Evolutionary conservation across 345 rosid species (phyloP), one percentile per base, ranked within the genome.

Genomic region (Pistacia integerrima): DNA sequence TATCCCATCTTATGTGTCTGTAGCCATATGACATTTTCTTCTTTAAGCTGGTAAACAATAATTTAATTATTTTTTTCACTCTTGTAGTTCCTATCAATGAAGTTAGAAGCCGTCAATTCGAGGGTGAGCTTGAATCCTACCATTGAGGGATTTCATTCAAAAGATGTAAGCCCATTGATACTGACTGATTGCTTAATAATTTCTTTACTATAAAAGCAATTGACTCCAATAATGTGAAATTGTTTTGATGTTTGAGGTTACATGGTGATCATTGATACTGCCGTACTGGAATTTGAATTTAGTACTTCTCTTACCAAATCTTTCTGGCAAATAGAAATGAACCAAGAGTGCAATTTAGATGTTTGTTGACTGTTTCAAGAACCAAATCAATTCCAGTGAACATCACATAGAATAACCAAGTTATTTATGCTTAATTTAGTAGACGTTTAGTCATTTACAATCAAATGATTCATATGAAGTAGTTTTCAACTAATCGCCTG

Each of bases 91-190:
- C 81, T 96, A 66, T 96, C 99, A 51, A 88, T 96, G 97, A 93
- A 96, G 85, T 96, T 96, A 33, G 98, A 96, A 89, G 87, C 90
- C 28, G 95, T 96, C 67, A 93, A 91, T 82, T 87, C 97, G 18
- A 83, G 95, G 81, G 81, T 87, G 76, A 84, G 49, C 79, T 49
- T 80, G 74, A 79, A 67, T 77, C 91, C 93, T 5, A 80, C 84
- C 30, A 75, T 90, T 16, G 98, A 90, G 75, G 88, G 82, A 67
- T 90, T 84, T 69, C 90, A 89, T 78, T 77, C 95, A 0, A 93
- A 91, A 79, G 91, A 91, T 78, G 98, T 94, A 91, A 83, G 96
- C 84, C 55, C 35, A 61, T 48, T 46, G 62, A 54, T 64, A 14
- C 11, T 33, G 14, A 46, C 49, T 76, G 52, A 8, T 58, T 36